Evolutionary conservation across 352 stramenopile species (phyloP).

Genomic region (Globisporangium recalcitrans): DNA sequence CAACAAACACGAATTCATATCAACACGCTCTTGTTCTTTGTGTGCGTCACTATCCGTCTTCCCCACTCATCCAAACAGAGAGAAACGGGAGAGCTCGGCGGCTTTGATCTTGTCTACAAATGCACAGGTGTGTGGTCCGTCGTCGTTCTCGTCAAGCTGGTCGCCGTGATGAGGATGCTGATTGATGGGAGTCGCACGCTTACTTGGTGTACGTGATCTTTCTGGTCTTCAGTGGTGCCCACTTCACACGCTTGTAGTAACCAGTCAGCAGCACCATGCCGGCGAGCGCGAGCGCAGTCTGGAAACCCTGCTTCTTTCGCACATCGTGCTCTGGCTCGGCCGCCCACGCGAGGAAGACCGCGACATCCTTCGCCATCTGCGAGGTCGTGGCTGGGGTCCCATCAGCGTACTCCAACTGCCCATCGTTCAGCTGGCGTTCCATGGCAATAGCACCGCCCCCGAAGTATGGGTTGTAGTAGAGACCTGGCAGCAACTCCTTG

Average conservation of each 20-base stretch:
- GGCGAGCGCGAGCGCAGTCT: slow-evolving; percentile 90
- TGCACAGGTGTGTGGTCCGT: slow-evolving; percentile 13
- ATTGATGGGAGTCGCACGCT: slow-evolving; percentile 15
- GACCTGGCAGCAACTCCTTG: slow-evolving; percentile 74
- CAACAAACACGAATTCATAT: slow-evolving; percentile 4
- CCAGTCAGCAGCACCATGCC: slow-evolving; percentile 90
- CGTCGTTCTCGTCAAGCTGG: not conserved
- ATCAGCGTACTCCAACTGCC: slow-evolving; percentile 97
- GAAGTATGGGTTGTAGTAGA: slow-evolving; percentile 99
- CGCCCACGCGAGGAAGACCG: slow-evolving; percentile 96
- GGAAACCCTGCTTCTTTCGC: slow-evolving; percentile 96
- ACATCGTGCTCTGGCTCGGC: slow-evolving; percentile 97
- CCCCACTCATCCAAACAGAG: not conserved
- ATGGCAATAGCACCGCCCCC: slow-evolving; percentile 97
- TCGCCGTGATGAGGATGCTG: not conserved
- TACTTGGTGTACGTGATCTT: slow-evolving; percentile 98
- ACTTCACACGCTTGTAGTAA: slow-evolving; percentile 99
- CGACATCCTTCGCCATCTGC: slow-evolving; percentile 98
- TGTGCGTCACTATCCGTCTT: not conserved
- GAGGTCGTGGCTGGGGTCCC: slow-evolving; percentile 95
- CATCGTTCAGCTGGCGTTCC: slow-evolving; percentile 96
- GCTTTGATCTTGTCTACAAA: slow-evolving; percentile 19
- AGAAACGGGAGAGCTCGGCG: not conserved
- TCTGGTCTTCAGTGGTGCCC: slow-evolving; percentile 96
- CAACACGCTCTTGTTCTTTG: slow-evolving; percentile 1